Percentiles rank a stretch among this genome's conserved stretches.
phyloP scores from a whole-genome alignment of 257 asterid species.

The Plantago ovata region DNA sequence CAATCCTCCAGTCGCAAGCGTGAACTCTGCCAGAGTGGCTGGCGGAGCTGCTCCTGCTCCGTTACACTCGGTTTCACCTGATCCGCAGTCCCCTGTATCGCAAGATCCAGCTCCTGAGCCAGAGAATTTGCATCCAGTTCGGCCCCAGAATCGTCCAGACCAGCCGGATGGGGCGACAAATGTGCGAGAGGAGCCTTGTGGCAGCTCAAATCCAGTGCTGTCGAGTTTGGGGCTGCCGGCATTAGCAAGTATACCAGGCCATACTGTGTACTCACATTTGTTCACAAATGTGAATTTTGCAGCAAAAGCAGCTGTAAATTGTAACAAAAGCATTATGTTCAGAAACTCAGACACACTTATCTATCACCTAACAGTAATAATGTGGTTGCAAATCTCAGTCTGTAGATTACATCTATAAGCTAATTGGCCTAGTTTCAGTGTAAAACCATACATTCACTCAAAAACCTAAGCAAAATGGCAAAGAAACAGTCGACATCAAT shows the following conservation, averaged over 20 bases:
- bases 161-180: constrained; percentile 26
- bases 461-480: no score
- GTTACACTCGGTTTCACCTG: constrained; percentile 28
- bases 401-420: no score
- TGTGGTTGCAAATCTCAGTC: no score
- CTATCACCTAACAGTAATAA: no score
- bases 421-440: no score
- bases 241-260: constrained; percentile 33
- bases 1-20: constrained; percentile 12
- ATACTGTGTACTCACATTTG: constrained; percentile 27
- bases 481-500: no score
- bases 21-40: constrained; percentile 37
- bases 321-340: no score
- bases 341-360: no score
- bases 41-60: constrained; percentile 39
- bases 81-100: constrained; percentile 35
- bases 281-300: constrained; percentile 28
- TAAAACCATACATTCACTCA: no score
- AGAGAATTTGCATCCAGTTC: constrained; percentile 25
- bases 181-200: constrained; percentile 16
- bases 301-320: neutral
- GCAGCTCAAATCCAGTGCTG: constrained; percentile 31
- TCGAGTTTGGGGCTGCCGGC: constrained; percentile 20
- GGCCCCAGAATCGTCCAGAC: constrained; percentile 40
- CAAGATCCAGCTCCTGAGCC: constrained; percentile 11